Conservation (phyloP, 352 stramenopile genomes). For the Globisporangium middletonii region DNA sequence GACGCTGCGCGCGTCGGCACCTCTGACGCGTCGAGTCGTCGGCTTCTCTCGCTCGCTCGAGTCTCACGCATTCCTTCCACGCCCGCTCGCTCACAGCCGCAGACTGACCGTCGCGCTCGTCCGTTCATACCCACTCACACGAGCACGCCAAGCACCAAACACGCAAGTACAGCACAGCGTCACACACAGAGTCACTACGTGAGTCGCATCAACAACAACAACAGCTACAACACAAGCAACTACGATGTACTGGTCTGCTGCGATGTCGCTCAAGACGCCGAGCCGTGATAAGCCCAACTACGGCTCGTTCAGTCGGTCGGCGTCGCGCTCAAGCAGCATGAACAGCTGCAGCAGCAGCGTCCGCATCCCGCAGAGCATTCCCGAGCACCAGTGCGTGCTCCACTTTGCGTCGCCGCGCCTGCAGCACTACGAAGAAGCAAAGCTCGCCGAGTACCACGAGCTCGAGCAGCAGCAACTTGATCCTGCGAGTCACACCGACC, state of each 20-base stretch:
- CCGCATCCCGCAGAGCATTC: slow-evolving; percentile 70
- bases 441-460: slow-evolving; percentile 17
- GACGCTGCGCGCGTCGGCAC: slow-evolving; percentile 10
- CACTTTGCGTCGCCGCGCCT: slow-evolving; percentile 47
- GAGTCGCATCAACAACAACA: neutral
- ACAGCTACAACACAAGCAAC: neutral
- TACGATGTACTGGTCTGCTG: slow-evolving; percentile 71
- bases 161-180: neutral
- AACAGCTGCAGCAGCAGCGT: slow-evolving; percentile 27
- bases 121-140: neutral
- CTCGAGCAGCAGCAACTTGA: neutral
- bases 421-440: slow-evolving; percentile 15
- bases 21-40: slow-evolving; percentile 6
- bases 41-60: neutral
- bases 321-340: slow-evolving; percentile 13
- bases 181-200: neutral
- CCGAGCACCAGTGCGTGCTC: slow-evolving; percentile 58
- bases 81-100: neutral
- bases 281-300: slow-evolving; percentile 33
- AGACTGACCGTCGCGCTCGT: no score
- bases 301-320: slow-evolving; percentile 37
- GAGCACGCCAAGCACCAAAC: slow-evolving; percentile 1
- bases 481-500: neutral
- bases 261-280: slow-evolving; percentile 53
- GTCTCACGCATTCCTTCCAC: neutral